Evolutionary conservation across 1,139 yeast genomes (phyloP), one percentile per base, ranked within the genome.

Genomic region (Blastobotrys persicus): DNA sequence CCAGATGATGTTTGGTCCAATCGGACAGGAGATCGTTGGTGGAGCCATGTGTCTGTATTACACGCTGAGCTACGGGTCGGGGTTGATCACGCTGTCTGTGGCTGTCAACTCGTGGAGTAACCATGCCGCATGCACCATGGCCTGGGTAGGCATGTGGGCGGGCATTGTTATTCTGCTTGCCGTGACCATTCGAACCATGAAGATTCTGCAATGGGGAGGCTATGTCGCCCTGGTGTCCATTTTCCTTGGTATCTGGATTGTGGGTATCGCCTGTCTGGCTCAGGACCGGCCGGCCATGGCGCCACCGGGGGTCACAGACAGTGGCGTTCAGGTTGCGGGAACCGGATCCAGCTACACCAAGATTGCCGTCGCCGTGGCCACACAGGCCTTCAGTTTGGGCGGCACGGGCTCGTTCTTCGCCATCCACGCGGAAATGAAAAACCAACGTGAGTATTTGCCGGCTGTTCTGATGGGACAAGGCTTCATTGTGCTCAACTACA

Each of bases 401-500:
- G 85, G 85, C 2, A 84, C 80, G 61, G 77, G 80, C 59, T 77
- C 81, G 2, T 78, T 78, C 55, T 85, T 84, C 0, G 78, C 82
- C n/a, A 79, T 80, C 62, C 79, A 80, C 52, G 70, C 79, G 14
- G 83, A 80, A 59, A 80, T 80, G 85, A 74, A 72, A 55, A 68
- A 72, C 51, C 85, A 84, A 23, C 67, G 67, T 40, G 84, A 80
- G 46, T 80, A 80, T 67, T 76, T 72, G 51, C 79, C 79, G 64
- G 83, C 82, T 0, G 65, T 80, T 23, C 71, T 73, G 55, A 66
- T 76, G 2, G 83, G 79, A 42, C 77, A 83, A 1, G 51, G 69
- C 14, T 71, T 74, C 43, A 82, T 80, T 61, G 65, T 80, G 47
- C 54, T 78, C 33, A 64, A 75, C 2, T 80, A 77, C 58, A 66